These are phyloP conservation scores for Solanum hybrid DNA, from an alignment of 305 asterid species.

Conservation along the genomic window DNA sequence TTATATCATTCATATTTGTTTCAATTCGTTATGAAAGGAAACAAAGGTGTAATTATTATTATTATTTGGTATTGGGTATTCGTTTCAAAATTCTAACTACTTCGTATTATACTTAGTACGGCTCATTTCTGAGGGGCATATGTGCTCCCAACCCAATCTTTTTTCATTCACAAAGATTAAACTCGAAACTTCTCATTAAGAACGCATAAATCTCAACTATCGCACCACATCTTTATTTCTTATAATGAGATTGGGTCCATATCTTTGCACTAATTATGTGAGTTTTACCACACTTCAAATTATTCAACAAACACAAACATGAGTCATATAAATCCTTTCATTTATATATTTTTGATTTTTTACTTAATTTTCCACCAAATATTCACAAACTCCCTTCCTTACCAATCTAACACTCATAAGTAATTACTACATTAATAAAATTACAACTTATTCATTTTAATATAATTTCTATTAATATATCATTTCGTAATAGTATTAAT, in stretches of 20 bases:
- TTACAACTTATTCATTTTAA: too few species aligned
- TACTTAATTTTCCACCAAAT: neutral
- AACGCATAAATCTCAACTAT: neutral
- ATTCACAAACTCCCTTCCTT: neutral
- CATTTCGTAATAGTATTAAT: too few species aligned
- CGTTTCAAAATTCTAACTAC: neutral
- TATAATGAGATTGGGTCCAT: neutral
- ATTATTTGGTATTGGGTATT: neutral
- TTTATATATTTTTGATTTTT: neutral
- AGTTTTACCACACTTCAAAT: neutral
- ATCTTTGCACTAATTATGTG: neutral
- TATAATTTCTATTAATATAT: too few species aligned
- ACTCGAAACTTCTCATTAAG: accelerated
- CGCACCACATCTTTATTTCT: neutral
- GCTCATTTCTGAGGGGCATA: neutral
- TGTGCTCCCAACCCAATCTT: too few species aligned
- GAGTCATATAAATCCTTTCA: neutral
- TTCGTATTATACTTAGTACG: accelerated
- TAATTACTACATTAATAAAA: neutral
- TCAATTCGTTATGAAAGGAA: neutral
- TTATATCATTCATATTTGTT: neutral
- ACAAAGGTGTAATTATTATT: neutral
- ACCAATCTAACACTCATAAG: neutral
- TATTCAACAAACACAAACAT: neutral
- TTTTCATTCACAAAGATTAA: neutral